Evolutionary conservation across 2,329 filamentous ascomycete species (phyloP).

Genomic region (Alternaria gaisen): DNA sequence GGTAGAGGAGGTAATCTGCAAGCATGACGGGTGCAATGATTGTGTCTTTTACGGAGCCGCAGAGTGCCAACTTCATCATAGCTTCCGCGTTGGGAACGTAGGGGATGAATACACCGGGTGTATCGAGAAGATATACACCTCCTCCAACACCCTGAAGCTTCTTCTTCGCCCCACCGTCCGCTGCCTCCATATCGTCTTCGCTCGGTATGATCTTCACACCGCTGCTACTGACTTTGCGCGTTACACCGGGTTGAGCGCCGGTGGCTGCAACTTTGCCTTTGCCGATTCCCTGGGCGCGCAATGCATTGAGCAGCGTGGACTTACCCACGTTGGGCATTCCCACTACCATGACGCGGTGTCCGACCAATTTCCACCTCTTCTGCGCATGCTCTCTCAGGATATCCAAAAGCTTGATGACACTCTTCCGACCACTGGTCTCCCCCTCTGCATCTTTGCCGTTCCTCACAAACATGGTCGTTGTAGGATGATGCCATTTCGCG

Average conservation of each 20-base stretch:
- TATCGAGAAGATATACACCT: constrained; percentile 87
- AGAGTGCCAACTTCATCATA: constrained; percentile 95
- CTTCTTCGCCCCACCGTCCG: constrained; percentile 31
- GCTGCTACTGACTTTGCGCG: constrained; percentile 77
- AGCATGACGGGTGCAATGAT: constrained; percentile 80
- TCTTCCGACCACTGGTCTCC: constrained; percentile 30
- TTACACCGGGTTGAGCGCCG: constrained; percentile 88
- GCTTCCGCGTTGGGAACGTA: constrained; percentile 84
- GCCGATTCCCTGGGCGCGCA: constrained; percentile 74
- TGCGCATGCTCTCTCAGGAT: constrained; percentile 63
- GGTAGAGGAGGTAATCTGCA: constrained; percentile 89
- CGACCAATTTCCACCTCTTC: constrained; percentile 70
- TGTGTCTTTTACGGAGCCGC: constrained; percentile 89
- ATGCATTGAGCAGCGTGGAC: constrained; percentile 88
- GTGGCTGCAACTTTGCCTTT: constrained; percentile 79
- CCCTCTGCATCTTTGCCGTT: constrained; percentile 43
- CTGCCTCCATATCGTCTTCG: constrained; percentile 57
- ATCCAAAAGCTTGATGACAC: constrained; percentile 54
- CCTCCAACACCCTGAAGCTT: constrained; percentile 49
- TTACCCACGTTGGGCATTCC: constrained; percentile 99
- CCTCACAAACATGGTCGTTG: constrained; percentile 63
- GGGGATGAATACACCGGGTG: constrained; percentile 93
- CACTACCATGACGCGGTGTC: constrained; percentile 85
- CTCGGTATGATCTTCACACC: constrained; percentile 77
- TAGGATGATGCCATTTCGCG: constrained; percentile 62